A percentile compares a stretch with the other conserved stretches of the same genome.
These are phyloP conservation scores for Hyparrhenia diplandra DNA, from an alignment of 176 grass and related monocot genomes.

Conservation along the genomic window DNA sequence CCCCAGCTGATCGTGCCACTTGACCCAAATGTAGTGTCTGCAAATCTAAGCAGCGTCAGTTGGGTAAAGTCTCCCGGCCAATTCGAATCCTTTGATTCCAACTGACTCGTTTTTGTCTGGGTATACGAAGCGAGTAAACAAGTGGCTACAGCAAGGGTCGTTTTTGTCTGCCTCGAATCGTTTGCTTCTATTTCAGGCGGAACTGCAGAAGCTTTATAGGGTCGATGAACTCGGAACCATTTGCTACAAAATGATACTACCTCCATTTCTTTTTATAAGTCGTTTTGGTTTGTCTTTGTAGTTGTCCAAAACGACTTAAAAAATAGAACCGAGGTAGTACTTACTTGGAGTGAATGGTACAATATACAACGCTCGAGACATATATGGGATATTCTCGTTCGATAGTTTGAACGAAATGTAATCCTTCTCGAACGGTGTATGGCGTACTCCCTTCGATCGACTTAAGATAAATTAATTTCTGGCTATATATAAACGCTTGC, in stretches of 20 bases:
- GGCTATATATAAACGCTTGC: neutral
- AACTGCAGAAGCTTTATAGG: neutral
- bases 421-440: too few relatives aligned
- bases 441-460: neutral
- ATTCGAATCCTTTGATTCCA: neutral
- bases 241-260: neutral
- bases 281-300: too few relatives aligned
- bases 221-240: neutral
- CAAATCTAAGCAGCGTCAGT: neutral
- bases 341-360: neutral
- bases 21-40: neutral
- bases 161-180: too few relatives aligned
- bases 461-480: neutral
- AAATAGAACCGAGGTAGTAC: too few relatives aligned
- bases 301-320: too few relatives aligned
- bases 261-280: too few relatives aligned
- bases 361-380: too few relatives aligned
- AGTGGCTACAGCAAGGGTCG: too few relatives aligned
- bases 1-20: neutral
- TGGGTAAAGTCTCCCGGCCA: neutral
- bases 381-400: too few relatives aligned
- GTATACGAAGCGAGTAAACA: neutral
- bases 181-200: neutral
- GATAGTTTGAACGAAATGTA: too few relatives aligned
- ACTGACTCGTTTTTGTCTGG: neutral